Evolutionary conservation across 2,329 filamentous ascomycete genomes (phyloP), one percentile per base, ranked within the genome.

Genomic region (Drechslera avenae): DNA sequence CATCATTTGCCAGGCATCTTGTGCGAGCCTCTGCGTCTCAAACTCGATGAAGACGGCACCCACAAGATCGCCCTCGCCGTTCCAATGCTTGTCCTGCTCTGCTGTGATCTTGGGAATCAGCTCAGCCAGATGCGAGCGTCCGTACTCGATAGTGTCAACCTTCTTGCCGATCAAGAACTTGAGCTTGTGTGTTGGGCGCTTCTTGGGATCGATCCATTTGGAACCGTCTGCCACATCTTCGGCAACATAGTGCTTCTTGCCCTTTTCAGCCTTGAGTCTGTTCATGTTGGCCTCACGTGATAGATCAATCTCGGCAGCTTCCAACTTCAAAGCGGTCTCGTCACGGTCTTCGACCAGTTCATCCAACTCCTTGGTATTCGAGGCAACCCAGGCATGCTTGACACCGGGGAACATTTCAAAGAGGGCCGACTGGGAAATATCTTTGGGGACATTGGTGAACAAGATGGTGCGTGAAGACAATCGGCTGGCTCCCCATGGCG

Each of bases 1-100:
- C 68, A 72, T 72, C 64, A 89, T 84, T 73, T 97, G 91, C 74
- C 85, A 91, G 14, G 93, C 93, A 43, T 85, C 82, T 73, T 97
- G 91, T 6, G 94, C 94, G 51, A 89, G 87, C 49, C 86, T 83
- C 73, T 97, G 92, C 4, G 81, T 85, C 52, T 84, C 81, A 66
- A 97, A 99, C 68, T 96, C 90, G 52, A 97, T 84, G 67, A 99
- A 97, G 5, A 94, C 89, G 14, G 89, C 87, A 1, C 87, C 84
- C 5, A 91, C 78, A 45, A 87, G 83, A 44, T 86, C 82, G 37
- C 82, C 84, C 32, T 89, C 81, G 43, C 88, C 87, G 12, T 81
- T 79, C 46, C 81, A 83, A 67, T 90, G 89, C 47, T 82, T 79
- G 44, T 79, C 81, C 71, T 94, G 90, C 35, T 86, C 81, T 16